Evolutionary conservation across 805 yeast genomes (phyloP).

Genomic region (Yamadazyma olivae): DNA sequence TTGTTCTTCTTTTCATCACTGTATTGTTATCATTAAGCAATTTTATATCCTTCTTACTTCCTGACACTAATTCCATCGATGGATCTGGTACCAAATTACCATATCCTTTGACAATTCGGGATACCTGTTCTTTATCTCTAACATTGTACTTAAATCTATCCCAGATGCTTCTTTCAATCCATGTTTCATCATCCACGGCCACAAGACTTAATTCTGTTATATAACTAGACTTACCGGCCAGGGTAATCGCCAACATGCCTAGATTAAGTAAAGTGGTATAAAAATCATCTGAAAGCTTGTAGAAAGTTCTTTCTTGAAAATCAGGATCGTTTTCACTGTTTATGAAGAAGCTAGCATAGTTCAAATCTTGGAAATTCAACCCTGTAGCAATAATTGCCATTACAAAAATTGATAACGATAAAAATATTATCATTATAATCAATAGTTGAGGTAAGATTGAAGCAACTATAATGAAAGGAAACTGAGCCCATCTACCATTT

Average conservation of each 20-base stretch:
- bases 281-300: conserved; percentile 31
- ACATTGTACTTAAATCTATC: conserved; percentile 8
- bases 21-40: conserved; percentile 10
- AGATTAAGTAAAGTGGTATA: conserved; percentile 57
- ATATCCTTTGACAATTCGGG: conserved; percentile 16
- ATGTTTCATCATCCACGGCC: conserved; percentile 49
- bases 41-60: neutral
- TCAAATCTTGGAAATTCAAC: conserved; percentile 30
- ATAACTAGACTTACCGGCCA: conserved; percentile 65
- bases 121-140: conserved; percentile 4
- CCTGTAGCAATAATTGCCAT: conserved; percentile 61
- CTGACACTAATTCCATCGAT: conserved; percentile 18
- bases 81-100: conserved; percentile 29
- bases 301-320: conserved; percentile 8
- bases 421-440: conserved; percentile 44
- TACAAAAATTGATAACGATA: conserved; percentile 53
- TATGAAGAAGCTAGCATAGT: conserved; percentile 32
- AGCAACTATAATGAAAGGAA: conserved; percentile 55
- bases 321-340: conserved; percentile 20
- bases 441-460: conserved; percentile 69
- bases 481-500: conserved; percentile 38
- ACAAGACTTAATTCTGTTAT: conserved; percentile 55
- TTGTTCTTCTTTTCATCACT: conserved; percentile 18
- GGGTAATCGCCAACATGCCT: conserved; percentile 63
- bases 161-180: conserved; percentile 45